Conservation (phyloP, 768 basidiomycete species). For the Hygrophoropsis aurantiaca region DNA sequence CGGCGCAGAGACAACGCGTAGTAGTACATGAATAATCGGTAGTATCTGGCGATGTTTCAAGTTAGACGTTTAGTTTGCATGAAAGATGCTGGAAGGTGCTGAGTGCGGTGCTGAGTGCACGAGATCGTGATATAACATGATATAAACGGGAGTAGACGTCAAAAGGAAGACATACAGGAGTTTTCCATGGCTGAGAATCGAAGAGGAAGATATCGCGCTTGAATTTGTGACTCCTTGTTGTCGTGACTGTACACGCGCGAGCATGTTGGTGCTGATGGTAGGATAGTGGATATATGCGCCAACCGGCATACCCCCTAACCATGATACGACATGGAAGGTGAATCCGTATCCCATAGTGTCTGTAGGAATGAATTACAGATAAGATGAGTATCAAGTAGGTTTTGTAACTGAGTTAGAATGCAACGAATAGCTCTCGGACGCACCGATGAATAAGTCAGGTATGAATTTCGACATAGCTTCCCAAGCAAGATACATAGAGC, state of each 20-base stretch:
- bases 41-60: constrained; percentile 58
- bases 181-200: constrained; percentile 57
- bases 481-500: constrained; percentile 80
- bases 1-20: constrained; percentile 75
- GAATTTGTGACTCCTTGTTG: constrained; percentile 63
- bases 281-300: constrained; percentile 97
- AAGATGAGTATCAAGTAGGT: background rate
- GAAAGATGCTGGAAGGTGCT: no score
- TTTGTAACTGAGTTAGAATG: background rate
- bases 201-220: constrained; percentile 52
- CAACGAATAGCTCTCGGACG: constrained; percentile 16
- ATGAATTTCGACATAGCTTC: constrained; percentile 79
- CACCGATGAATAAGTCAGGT: constrained; percentile 91
- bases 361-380: constrained; percentile 30
- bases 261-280: constrained; percentile 93
- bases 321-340: constrained; percentile 75
- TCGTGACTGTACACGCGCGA: constrained; percentile 69
- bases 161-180: constrained; percentile 48
- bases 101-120: background rate
- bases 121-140: no score
- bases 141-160: background rate
- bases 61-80: background rate
- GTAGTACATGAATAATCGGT: constrained; percentile 81
- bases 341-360: constrained; percentile 99
- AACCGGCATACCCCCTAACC: constrained; percentile 65